Conservation (phyloP, 495 filamentous ascomycete species). For the Melanomma pulvis-pyrius region DNA sequence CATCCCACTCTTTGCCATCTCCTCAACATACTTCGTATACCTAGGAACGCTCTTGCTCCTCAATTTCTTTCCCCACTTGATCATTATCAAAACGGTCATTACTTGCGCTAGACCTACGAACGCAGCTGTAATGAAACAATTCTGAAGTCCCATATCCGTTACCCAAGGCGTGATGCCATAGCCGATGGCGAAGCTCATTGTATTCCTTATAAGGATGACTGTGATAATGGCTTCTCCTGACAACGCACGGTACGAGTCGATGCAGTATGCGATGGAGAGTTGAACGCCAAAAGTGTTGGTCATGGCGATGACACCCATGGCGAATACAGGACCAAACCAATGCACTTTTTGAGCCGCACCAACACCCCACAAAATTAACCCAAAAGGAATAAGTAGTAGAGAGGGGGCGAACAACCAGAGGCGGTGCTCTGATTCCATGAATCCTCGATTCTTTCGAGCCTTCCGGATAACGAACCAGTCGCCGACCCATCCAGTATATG, state of each 20-base stretch:
- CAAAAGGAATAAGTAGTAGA: conserved; percentile 58
- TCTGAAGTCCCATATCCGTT: conserved; percentile 61
- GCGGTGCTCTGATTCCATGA: conserved; percentile 63
- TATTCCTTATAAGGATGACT: conserved; percentile 68
- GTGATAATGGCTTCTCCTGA: conserved; percentile 65
- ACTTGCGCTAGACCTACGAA: conserved; percentile 62
- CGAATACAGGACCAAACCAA: conserved; percentile 59
- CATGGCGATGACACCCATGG: conserved; percentile 62
- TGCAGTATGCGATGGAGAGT: conserved; percentile 62
- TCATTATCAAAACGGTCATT: conserved; percentile 58
- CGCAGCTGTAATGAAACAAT: conserved; percentile 65
- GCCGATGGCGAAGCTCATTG: conserved; percentile 64
- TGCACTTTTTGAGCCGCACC: conserved; percentile 57
- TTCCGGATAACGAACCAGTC: conserved; percentile 62
- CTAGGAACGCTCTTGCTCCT: conserved; percentile 45
- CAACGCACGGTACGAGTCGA: conserved; percentile 66
- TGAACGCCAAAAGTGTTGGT: conserved; percentile 62
- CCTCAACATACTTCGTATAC: conserved; percentile 50
- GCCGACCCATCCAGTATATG: conserved; percentile 59
- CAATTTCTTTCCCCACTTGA: conserved; percentile 55
- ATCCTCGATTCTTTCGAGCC: conserved; percentile 63
- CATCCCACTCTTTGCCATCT: conserved; percentile 45
- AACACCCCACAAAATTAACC: conserved; percentile 69
- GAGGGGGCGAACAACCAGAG: conserved; percentile 64
- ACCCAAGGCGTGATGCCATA: conserved; percentile 70